Evolutionary conservation across 495 filamentous ascomycete species (phyloP).

Genomic region (Tuber indicum): DNA sequence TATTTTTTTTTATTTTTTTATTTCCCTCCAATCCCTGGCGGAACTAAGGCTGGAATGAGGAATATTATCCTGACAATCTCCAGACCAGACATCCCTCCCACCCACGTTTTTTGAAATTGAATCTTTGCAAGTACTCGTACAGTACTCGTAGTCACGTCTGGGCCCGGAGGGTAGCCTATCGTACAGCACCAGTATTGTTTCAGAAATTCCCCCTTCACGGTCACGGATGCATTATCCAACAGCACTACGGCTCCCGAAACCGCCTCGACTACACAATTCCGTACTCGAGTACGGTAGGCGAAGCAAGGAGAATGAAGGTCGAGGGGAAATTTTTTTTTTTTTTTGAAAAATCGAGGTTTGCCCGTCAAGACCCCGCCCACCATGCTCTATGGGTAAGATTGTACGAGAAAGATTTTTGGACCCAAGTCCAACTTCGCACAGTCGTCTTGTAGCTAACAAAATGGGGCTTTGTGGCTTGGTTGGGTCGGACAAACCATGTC

Average conservation of each 20-base stretch:
- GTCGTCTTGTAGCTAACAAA: background rate
- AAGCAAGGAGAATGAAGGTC: background rate
- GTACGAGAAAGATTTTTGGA: background rate
- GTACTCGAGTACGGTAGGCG: background rate
- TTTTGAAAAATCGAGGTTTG: background rate
- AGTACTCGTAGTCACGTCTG: background rate
- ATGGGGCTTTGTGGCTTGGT: slow-evolving; percentile 10
- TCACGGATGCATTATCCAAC: background rate
- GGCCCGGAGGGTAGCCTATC: background rate
- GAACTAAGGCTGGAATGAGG: background rate
- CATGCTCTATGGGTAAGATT: background rate
- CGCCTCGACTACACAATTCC: background rate
- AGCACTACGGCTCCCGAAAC: background rate
- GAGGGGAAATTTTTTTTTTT: too few species aligned
- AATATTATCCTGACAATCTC: background rate
- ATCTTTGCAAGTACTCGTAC: background rate
- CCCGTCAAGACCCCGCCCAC: background rate
- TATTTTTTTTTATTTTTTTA: too few species aligned
- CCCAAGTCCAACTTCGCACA: background rate
- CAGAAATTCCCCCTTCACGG: background rate
- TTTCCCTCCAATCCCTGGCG: background rate
- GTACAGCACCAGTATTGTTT: background rate
- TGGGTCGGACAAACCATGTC: slow-evolving; percentile 24
- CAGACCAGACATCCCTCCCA: background rate
- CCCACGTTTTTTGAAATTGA: background rate